Evolutionary conservation across 176 grass and related monocot genomes (phyloP), one percentile per base, ranked within the genome.

Genomic region (Juncus effusus): DNA sequence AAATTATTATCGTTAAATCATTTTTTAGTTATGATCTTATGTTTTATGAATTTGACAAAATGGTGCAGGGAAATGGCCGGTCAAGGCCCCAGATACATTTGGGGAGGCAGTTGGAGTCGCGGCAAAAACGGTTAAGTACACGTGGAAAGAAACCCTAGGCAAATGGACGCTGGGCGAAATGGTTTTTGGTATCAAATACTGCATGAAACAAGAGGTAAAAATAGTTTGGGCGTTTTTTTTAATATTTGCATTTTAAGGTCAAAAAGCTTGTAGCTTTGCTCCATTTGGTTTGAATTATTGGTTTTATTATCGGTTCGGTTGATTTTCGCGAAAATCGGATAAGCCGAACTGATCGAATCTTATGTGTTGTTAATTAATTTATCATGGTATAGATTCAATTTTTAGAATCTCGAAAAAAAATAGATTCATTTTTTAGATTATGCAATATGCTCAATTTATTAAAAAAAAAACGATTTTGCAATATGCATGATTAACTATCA

Each of bases 121-220:
- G 4, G 85, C 67, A n/a, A 54, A 74, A 50, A 86, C 93, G 37
- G 63, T 92, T 13, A 61, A 80, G 13, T 64, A 86, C 42, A 81
- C 85, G 44, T 92, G 80, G 75, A 74, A 64, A 3, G 80, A 97
- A 81, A 97, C 93, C 58, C 77, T 97, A 38, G 93, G 85, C 45
- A 89, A 77, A 81, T 97, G 93, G 88, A 59, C 93, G 13, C 85
- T 97, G 53, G 84, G 82, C 7, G 93, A 97, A 75, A 66, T 97
- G 68, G 73, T 82, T 65, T 92, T 97, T 65, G 93, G 93, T 52
- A 82, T 97, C 78, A 97, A 79, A 63, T 80, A 90, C 73, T 82
- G 85, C 64, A 96, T 87, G 81, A 76, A 82, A 45, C 91, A 87
- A 71, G 83, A 90, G 86, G 90, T 95, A 38, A 45, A 11, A 67